Percentiles rank a stretch among this genome's conserved stretches.
These are phyloP conservation scores for Protostelium mycophagum DNA, from an alignment of 78 protist genomes.

Conservation along the genomic window DNA sequence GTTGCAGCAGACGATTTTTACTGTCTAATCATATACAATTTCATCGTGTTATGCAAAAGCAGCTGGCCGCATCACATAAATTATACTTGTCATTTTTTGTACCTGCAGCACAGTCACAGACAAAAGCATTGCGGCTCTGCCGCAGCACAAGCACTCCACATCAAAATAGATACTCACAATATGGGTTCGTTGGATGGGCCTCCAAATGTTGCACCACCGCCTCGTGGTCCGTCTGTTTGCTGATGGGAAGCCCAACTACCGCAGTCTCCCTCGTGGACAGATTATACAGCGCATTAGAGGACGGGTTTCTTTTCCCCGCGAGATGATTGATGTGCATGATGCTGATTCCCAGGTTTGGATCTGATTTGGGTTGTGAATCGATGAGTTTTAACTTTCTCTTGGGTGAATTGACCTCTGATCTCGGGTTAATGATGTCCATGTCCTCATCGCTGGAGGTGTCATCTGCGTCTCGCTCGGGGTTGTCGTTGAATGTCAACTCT, in stretches of 20 bases:
- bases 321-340: not conserved
- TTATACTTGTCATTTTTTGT: too few relatives aligned
- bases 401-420: not conserved
- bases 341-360: not conserved
- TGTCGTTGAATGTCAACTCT: constrained; percentile 16
- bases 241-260: not conserved
- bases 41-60: too few relatives aligned
- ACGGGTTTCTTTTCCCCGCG: not conserved
- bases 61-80: too few relatives aligned
- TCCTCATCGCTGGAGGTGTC: constrained; percentile 8
- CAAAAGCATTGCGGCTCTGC: too few relatives aligned
- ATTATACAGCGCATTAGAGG: not conserved
- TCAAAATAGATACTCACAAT: not conserved
- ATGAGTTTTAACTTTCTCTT: not conserved
- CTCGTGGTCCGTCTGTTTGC: constrained; percentile 37
- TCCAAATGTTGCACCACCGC: constrained; percentile 55
- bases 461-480: constrained; percentile 13
- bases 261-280: not conserved
- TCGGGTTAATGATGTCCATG: not conserved
- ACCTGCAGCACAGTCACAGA: too few relatives aligned
- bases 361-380: not conserved
- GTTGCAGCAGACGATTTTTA: too few relatives aligned
- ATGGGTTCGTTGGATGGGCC: constrained; percentile 36
- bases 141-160: too few relatives aligned
- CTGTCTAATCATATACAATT: too few relatives aligned